A percentile compares a stretch with the other conserved stretches of the same genome.
phyloP scores from a whole-genome alignment of 169 alveolate genomes.

The Cryptosporidium sp. region DNA sequence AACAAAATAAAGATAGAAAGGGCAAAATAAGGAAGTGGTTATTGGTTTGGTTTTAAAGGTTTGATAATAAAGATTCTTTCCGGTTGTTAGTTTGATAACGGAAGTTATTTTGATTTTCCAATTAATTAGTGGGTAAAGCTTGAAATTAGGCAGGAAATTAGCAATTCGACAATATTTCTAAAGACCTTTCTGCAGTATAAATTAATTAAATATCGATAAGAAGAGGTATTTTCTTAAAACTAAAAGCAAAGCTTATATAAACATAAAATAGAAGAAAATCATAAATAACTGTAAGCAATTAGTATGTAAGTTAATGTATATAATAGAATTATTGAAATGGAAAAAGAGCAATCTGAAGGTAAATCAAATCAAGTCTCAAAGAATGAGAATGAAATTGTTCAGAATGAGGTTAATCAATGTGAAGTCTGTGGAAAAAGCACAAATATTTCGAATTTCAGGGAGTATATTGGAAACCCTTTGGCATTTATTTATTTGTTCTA shows the following conservation, averaged over 20 bases:
- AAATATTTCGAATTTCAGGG: conserved; percentile 13
- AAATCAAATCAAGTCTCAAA: not conserved
- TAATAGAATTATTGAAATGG: not conserved
- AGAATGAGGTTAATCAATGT: not conserved
- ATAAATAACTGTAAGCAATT: no score
- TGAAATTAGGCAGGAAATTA: not conserved
- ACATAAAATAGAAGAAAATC: not conserved
- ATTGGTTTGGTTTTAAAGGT: not conserved
- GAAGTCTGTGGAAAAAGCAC: not conserved
- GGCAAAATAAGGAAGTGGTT: not conserved
- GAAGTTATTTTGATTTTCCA: no score
- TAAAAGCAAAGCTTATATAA: not conserved
- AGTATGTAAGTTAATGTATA: not conserved
- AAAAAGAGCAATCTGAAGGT: not conserved
- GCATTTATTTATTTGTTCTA: conserved; percentile 62
- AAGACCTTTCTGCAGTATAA: not conserved
- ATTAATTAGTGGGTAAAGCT: not conserved
- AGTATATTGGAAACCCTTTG: conserved; percentile 56
- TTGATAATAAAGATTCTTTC: no score
- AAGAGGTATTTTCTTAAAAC: no score
- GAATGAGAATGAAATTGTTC: not conserved
- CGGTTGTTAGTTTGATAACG: not conserved
- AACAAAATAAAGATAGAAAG: not conserved
- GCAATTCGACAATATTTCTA: not conserved
- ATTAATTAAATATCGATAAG: no score